Percentiles rank a stretch among this genome's conserved stretches.
Evolutionary conservation across 2,329 filamentous ascomycete genomes (phyloP).

Genomic region (Stemphylium lycopersici): DNA sequence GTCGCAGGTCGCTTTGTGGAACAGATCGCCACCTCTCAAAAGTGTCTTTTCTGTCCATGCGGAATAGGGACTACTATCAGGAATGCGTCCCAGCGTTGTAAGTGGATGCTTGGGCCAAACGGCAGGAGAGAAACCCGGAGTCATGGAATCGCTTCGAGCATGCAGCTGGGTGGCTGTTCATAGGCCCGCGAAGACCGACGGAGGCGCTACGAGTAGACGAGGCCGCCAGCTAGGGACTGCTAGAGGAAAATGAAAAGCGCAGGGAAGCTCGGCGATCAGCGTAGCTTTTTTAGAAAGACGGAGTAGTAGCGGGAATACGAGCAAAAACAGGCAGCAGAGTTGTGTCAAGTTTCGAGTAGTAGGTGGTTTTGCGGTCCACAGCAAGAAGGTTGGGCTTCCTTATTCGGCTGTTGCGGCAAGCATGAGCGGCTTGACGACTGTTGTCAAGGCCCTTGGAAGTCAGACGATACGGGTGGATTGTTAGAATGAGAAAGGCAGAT

Average conservation of each 20-base stretch:
- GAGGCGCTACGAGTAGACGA: constrained; percentile 19
- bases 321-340: constrained; percentile 14
- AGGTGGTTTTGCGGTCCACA: constrained; percentile 22
- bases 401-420: constrained; percentile 48
- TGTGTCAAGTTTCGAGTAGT: background rate
- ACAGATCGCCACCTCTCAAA: constrained; percentile 38
- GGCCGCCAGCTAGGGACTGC: constrained; percentile 14
- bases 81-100: constrained; percentile 15
- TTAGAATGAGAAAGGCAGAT: constrained; percentile 37
- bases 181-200: constrained; percentile 9
- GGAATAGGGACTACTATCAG: constrained; percentile 12
- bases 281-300: constrained; percentile 16
- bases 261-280: constrained; percentile 32
- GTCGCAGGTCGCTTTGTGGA: constrained; percentile 44
- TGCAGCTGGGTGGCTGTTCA: constrained; percentile 17
- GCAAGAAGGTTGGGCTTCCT: constrained; percentile 36
- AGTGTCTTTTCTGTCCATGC: constrained; percentile 24
- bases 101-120: constrained; percentile 29
- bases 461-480: constrained; percentile 42
- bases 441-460: constrained; percentile 26
- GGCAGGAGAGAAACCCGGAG: constrained; percentile 28
- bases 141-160: constrained; percentile 25
- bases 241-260: constrained; percentile 30
- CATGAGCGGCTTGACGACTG: constrained; percentile 26
- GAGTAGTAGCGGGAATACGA: constrained; percentile 30